Percentiles rank a stretch among this genome's conserved stretches.
Evolutionary conservation across 1,284 basidiomycete genomes (phyloP).

Genomic region (Leccinum angustisporum): DNA sequence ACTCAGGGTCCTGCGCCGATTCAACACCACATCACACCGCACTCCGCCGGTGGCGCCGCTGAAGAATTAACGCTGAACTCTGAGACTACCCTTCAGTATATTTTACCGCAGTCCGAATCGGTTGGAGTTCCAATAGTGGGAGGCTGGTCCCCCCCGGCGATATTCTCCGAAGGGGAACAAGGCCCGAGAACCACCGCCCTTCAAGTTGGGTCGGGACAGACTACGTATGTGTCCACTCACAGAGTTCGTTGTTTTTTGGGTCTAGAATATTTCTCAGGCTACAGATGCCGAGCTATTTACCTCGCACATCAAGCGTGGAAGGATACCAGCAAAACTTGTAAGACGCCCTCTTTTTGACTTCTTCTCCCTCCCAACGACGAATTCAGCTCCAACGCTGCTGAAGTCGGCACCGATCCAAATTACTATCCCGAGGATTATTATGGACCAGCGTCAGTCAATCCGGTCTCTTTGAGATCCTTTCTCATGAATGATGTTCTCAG

Average conservation of each 20-base stretch:
- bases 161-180: constrained; percentile 10
- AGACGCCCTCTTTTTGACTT: constrained; percentile 1
- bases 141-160: constrained; percentile 1
- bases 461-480: not conserved
- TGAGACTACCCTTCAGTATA: constrained; percentile 2
- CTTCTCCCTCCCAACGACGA: not conserved
- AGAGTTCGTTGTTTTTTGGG: not conserved
- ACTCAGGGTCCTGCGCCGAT: constrained; percentile 14
- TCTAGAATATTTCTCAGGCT: constrained; percentile 9
- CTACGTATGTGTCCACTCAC: constrained; percentile 14
- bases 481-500: constrained; percentile 12
- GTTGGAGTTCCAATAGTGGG: not conserved
- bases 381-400: constrained; percentile 12
- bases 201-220: constrained; percentile 3
- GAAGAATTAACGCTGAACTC: constrained; percentile 5
- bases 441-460: constrained; percentile 18
- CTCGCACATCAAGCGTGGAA: constrained; percentile 1
- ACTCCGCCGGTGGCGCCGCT: constrained; percentile 6
- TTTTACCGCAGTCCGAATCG: constrained; percentile 11
- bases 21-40: constrained; percentile 4
- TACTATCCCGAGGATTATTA: constrained; percentile 13
- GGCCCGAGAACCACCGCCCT: not conserved
- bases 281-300: constrained; percentile 1
- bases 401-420: constrained; percentile 1
- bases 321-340: constrained; percentile 18